Base-by-base conservation (phyloP, 805 yeast species). In the Yarrowia sp. region DNA sequence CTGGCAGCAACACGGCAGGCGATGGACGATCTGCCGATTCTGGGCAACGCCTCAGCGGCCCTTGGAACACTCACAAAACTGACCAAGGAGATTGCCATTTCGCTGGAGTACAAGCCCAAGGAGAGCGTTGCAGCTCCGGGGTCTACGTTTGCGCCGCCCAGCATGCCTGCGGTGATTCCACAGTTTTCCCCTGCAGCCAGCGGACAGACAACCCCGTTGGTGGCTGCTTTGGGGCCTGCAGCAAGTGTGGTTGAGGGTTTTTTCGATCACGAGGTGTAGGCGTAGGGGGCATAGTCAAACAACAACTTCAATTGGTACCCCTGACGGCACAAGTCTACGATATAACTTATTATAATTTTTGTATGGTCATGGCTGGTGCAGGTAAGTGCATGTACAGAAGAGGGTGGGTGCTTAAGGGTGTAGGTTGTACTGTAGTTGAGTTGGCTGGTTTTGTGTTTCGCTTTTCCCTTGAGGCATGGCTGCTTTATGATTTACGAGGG, bases 51-150 rank as follows among this genome's bases (percentile, higher is more conserved):
- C 6, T 79, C 96, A 66, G 86, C 92, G 8, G 84, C 89, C 6
- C 82, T 93, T 76, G 90, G 96, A 0, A 84, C 86, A 41, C 78
- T 93, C 66, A 92, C 98, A 0, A 86, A 90, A 68, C 89, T 92
- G 3, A 90, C 97, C 4, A 93, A 93, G 71, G 98, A 93, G 72
- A 88, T 93, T 14, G 92, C 98, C 0, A 86, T 90, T n/a, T 80
- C 90, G 69, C 77, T 92, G 47, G 97, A 92, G 73, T 42, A 35
- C 41, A 58, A 58, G 51, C 50, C 64, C 33, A 55, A 55, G 39
- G 62, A 55, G 11, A 28, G 3, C 4, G 62, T 28, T 13, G 58
- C 61, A 13, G 60, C 65, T 17, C 22, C 47, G 18, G 41, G 42
- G 28, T 45, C 57, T n/a, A 45, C 42, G 22, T 39, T 22, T 10